Conservation (phyloP, 345 rosid species). For the Triadica sebifera region DNA sequence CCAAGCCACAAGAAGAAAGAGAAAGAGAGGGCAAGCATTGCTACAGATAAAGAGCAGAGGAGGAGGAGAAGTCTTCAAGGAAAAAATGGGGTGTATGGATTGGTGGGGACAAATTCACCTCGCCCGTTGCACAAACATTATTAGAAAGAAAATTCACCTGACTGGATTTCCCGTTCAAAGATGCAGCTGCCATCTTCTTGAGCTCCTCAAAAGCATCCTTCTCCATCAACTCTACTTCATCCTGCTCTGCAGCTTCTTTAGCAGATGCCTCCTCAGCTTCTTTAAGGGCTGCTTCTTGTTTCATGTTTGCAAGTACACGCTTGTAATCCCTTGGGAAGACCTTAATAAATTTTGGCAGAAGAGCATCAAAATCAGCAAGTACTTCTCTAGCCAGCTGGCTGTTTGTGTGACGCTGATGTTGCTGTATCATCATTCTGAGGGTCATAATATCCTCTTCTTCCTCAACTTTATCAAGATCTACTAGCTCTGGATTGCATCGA, state of each 20-base stretch:
- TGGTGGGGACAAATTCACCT: neutral
- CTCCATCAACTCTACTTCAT: conserved; percentile 50
- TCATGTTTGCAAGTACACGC: conserved; percentile 77
- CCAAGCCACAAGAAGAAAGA: neutral
- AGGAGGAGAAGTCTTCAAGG: neutral
- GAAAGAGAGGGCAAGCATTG: neutral
- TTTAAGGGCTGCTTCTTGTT: conserved; percentile 48
- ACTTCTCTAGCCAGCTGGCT: conserved; percentile 86
- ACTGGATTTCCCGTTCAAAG: conserved; percentile 41
- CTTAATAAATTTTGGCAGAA: conserved; percentile 77
- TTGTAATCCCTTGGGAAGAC: conserved; percentile 98
- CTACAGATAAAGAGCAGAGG: neutral
- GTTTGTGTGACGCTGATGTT: conserved; percentile 87
- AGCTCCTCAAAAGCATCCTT: conserved; percentile 90
- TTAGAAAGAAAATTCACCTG: conserved; percentile 34
- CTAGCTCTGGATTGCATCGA: conserved; percentile 83
- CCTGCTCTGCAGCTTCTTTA: conserved; percentile 56
- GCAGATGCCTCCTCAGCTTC: conserved; percentile 34
- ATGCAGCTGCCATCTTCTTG: conserved; percentile 74
- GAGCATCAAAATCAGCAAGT: conserved; percentile 69
- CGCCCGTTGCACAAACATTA: neutral
- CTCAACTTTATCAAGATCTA: conserved; percentile 93
- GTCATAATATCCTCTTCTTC: conserved; percentile 87
- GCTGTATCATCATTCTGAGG: conserved; percentile 94
- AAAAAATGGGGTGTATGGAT: neutral